Evolutionary conservation across 495 filamentous ascomycete genomes (phyloP), one percentile per base, ranked within the genome.

Genomic region (Recurvomyces mirabilis): DNA sequence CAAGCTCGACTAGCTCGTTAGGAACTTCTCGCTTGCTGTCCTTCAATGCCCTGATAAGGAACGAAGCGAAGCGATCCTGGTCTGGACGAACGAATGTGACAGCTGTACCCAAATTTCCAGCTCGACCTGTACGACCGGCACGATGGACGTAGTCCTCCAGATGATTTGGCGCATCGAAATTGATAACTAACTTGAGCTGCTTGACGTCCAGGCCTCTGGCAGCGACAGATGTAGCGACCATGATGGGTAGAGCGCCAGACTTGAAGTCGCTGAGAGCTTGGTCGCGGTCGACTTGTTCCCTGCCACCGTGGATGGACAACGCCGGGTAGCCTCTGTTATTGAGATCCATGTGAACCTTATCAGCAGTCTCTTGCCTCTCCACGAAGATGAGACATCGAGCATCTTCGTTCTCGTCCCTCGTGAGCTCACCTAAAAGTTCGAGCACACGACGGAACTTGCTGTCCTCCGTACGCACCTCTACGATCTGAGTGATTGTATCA

Each of bases 101-200:
- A 0, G 91, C 93, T 17, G 86, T 94, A 47, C 93, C 93, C 5
- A 74, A 93, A 56, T 94, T 93, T 21, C 93, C 93, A 21, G 93
- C 93, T 62, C 93, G 78, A 5, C 93, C 93, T 7, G 93, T 99
- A 46, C 93, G 78, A 38, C 93, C 93, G 41, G 83, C 85, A 53
- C 93, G 83, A 60, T 99, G 93, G 9, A 99, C 89, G 56, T 99
- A 99, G 58, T 99, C 93, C 64, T 99, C 93, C 24, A 93, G 67
- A 64, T 99, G 93, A 58, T 93, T 94, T 3, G 93, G 93, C 3
- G 83, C 82, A 60, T 99, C 93, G 58, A 87, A 99, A 54, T 99
- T 99, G 57, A 99, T 78, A 17, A 99, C 93, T 14, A 96, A 68
- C 61, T 93, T 94, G 20, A 99, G 68, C 61, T 96, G 87, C 62